Conservation (phyloP, 139 green algal genomes). For the Chlorella ohadii region DNA sequence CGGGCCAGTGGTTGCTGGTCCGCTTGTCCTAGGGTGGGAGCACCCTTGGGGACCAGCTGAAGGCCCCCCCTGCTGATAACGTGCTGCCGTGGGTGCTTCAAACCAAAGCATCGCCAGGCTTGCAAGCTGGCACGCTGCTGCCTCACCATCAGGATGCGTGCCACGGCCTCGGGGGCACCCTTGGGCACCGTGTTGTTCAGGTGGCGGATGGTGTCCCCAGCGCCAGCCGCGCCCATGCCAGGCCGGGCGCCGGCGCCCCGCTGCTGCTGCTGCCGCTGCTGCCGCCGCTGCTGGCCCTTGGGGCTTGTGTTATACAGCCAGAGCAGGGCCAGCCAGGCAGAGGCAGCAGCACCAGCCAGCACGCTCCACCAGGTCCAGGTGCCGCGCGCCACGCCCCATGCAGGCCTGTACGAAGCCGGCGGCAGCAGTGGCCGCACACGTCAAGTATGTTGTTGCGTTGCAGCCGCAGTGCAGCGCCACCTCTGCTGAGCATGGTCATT, state of each 20-base stretch:
- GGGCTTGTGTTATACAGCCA: not conserved
- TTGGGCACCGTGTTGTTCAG: slow-evolving; percentile 21
- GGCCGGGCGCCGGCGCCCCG: not conserved
- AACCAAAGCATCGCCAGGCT: too few relatives aligned
- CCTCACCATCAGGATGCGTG: slow-evolving; percentile 4
- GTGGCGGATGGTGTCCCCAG: not conserved
- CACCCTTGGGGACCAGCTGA: too few relatives aligned
- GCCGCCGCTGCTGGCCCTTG: too few relatives aligned
- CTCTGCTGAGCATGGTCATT: too few relatives aligned
- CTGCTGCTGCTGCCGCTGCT: not conserved
- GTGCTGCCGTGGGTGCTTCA: too few relatives aligned
- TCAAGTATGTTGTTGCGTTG: too few relatives aligned
- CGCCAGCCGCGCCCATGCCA: not conserved
- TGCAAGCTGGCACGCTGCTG: too few relatives aligned
- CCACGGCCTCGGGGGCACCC: slow-evolving; percentile 14
- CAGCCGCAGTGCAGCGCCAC: too few relatives aligned
- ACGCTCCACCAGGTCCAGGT: not conserved
- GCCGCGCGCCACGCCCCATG: not conserved
- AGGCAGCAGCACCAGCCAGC: not conserved
- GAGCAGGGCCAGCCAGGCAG: not conserved
- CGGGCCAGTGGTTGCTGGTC: too few relatives aligned
- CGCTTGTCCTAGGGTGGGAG: too few relatives aligned
- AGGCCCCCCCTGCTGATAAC: too few relatives aligned
- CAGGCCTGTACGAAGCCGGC: not conserved
- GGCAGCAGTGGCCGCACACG: too few relatives aligned